A percentile compares a stretch with the other conserved stretches of the same genome.
phyloP scores from a whole-genome alignment of 768 basidiomycete species.

The Boletus fagicola region DNA sequence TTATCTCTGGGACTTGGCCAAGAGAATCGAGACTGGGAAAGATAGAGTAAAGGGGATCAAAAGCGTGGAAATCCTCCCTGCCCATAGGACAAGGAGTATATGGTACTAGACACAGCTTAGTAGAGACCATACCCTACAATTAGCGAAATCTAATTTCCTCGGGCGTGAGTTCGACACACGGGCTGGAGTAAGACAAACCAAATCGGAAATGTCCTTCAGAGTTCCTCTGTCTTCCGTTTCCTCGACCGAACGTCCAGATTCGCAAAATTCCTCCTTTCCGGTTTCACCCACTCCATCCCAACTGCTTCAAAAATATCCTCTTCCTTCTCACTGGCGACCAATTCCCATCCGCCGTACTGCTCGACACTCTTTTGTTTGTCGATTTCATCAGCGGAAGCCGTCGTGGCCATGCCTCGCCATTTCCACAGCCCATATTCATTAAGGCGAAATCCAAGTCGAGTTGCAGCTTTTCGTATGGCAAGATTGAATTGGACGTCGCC shows the following conservation, averaged over 20 bases:
- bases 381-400: neutral
- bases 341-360: conserved; percentile 20
- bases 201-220: neutral
- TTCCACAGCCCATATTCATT: conserved; percentile 67
- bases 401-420: conserved; percentile 35
- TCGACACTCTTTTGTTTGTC: conserved; percentile 8
- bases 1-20: conserved; percentile 87
- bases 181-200: neutral
- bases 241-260: conserved; percentile 10
- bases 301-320: conserved; percentile 27
- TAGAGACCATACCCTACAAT: conserved; percentile 13
- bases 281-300: conserved; percentile 28
- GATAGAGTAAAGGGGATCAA: conserved; percentile 59
- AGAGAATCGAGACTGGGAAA: conserved; percentile 63
- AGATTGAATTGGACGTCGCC: conserved; percentile 52
- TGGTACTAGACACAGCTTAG: conserved; percentile 61
- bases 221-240: neutral
- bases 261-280: conserved; percentile 27
- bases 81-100: conserved; percentile 77
- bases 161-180: neutral
- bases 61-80: conserved; percentile 57
- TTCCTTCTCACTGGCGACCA: conserved; percentile 24
- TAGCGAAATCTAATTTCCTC: conserved; percentile 9
- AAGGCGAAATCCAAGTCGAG: conserved; percentile 45
- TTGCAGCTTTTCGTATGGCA: conserved; percentile 43